Conservation (phyloP, 306 rosid genomes). For the Prunus mira region DNA sequence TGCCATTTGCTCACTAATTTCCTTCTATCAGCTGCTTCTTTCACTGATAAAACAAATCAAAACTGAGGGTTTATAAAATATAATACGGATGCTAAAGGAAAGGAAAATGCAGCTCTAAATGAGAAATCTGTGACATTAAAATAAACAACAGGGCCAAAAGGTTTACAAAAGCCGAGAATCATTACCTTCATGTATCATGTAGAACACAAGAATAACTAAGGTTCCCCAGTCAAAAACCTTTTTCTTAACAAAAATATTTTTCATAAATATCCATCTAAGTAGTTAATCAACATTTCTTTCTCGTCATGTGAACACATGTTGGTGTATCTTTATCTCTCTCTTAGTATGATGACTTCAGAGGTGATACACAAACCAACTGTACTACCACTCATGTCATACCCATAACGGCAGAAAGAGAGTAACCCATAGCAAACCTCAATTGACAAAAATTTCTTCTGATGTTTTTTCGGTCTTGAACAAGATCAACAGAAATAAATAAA, state of each 20-base stretch:
- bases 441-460: background rate
- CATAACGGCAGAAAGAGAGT: background rate
- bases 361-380: background rate
- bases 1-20: conserved; percentile 94
- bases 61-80: background rate
- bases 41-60: conserved; percentile 27
- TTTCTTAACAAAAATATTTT: background rate
- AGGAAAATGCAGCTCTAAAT: background rate
- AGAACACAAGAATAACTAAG: background rate
- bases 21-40: conserved; percentile 46
- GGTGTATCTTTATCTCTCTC: background rate
- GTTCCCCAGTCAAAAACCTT: background rate
- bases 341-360: background rate
- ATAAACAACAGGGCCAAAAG: background rate
- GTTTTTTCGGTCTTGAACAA: background rate
- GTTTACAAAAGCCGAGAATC: background rate
- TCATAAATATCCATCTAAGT: background rate
- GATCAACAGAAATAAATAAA: background rate
- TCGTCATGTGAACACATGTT: background rate
- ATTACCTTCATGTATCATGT: background rate
- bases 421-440: background rate
- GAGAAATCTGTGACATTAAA: background rate
- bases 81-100: background rate
- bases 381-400: background rate
- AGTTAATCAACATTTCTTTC: background rate